Percentiles rank a stretch among this genome's conserved stretches.
Conservation (phyloP, 1,284 basidiomycete species). For the Moesziomyces globuligerus region DNA sequence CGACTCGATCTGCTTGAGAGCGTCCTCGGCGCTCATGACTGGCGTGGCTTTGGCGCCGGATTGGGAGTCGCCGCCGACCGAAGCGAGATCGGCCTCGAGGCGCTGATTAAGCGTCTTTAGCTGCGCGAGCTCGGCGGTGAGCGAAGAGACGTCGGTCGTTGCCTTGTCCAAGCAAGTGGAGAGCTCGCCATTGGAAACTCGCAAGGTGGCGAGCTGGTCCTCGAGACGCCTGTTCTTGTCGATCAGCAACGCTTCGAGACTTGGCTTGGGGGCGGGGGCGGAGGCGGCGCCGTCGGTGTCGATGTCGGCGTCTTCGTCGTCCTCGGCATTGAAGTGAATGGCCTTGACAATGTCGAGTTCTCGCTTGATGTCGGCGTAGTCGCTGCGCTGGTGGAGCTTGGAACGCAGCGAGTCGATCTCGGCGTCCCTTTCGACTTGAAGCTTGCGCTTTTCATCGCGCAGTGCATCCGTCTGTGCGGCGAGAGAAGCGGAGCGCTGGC, state of each 20-base stretch:
- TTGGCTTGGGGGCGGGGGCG: slow-evolving; percentile 57
- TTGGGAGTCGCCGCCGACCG: slow-evolving; percentile 15
- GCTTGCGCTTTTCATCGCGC: slow-evolving; percentile 77
- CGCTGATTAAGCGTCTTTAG: slow-evolving; percentile 83
- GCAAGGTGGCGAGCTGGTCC: slow-evolving; percentile 89
- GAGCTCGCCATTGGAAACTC: slow-evolving; percentile 73
- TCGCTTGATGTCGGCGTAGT: slow-evolving; percentile 80
- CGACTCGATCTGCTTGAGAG: slow-evolving; percentile 36
- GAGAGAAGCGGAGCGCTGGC: slow-evolving; percentile 8
- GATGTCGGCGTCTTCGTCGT: slow-evolving; percentile 72
- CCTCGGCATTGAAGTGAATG: slow-evolving; percentile 59
- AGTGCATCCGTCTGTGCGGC: slow-evolving; percentile 80
- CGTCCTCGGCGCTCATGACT: slow-evolving; percentile 32
- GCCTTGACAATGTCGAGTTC: slow-evolving; percentile 58
- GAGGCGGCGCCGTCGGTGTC: neutral
- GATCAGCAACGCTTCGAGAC: slow-evolving; percentile 88
- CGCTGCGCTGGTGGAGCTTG: slow-evolving; percentile 67
- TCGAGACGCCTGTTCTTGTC: slow-evolving; percentile 93
- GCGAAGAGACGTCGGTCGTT: slow-evolving; percentile 74
- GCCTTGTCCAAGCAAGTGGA: slow-evolving; percentile 53
- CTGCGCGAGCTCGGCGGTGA: slow-evolving; percentile 78
- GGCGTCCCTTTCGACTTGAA: slow-evolving; percentile 76
- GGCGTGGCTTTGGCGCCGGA: slow-evolving; percentile 8
- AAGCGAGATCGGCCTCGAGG: slow-evolving; percentile 86
- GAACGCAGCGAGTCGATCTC: slow-evolving; percentile 78